Conservation (phyloP, 2,329 filamentous ascomycete genomes). For the Chrysosporium queenslandicum region DNA sequence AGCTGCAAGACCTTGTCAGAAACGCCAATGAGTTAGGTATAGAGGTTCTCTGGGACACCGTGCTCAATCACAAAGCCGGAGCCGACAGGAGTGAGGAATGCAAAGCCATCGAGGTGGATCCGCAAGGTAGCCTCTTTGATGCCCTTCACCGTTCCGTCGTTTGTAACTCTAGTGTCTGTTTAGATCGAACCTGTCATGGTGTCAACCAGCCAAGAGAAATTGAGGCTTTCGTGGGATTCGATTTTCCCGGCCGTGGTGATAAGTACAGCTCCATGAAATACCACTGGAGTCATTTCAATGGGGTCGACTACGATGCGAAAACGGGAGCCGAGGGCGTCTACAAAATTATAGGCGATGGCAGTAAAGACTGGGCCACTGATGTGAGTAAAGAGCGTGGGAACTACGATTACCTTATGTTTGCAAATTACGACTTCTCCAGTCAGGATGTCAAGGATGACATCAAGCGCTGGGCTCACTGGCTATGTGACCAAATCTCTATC, state of each 20-base stretch:
- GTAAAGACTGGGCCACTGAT: constrained; percentile 54
- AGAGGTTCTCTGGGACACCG: constrained; percentile 57
- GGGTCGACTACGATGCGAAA: constrained; percentile 55
- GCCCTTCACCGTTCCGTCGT: background rate
- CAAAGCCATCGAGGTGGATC: constrained; percentile 54
- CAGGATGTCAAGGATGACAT: constrained; percentile 56
- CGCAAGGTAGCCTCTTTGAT: constrained; percentile 28
- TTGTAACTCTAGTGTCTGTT: background rate
- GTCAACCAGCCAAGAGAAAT: constrained; percentile 51
- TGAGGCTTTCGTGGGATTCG: constrained; percentile 57
- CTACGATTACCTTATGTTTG: constrained; percentile 61
- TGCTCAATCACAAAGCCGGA: constrained; percentile 62
- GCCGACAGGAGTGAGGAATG: constrained; percentile 57
- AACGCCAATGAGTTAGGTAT: constrained; percentile 46
- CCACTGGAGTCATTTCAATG: constrained; percentile 57
- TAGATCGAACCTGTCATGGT: constrained; percentile 10
- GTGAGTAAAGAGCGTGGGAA: constrained; percentile 59
- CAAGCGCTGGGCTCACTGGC: constrained; percentile 58
- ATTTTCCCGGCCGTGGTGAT: constrained; percentile 52
- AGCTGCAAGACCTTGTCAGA: constrained; percentile 46
- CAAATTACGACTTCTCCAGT: constrained; percentile 57
- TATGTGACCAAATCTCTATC: constrained; percentile 51
- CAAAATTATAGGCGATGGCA: constrained; percentile 50
- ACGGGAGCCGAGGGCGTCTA: constrained; percentile 53
- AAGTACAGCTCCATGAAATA: constrained; percentile 55